Conservation (phyloP, 495 filamentous ascomycete genomes). For the Penicillium egyptiacum region DNA sequence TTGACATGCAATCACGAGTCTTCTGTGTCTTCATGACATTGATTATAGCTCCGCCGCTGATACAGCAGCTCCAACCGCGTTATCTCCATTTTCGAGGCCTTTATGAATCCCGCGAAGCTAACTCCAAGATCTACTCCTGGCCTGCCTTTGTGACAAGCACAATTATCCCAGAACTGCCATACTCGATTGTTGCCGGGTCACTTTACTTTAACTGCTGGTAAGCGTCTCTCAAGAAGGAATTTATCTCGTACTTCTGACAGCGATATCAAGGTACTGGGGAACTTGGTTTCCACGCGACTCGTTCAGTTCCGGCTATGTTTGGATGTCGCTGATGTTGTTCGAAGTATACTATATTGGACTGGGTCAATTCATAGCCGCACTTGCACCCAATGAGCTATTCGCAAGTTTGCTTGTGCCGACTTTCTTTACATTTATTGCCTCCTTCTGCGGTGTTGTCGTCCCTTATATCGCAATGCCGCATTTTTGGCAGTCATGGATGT, state of each 20-base stretch:
- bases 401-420: constrained; percentile 66
- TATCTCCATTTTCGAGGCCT: constrained; percentile 49
- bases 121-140: constrained; percentile 56
- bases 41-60: constrained; percentile 60
- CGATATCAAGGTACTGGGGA: constrained; percentile 41
- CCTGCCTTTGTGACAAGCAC: constrained; percentile 48
- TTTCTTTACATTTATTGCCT: constrained; percentile 63
- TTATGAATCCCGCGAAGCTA: constrained; percentile 50
- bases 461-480: constrained; percentile 53
- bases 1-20: constrained; percentile 63
- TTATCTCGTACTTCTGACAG: background rate
- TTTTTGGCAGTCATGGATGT: constrained; percentile 71
- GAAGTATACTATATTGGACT: constrained; percentile 73
- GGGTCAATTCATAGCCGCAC: constrained; percentile 73
- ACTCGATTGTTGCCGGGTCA: constrained; percentile 50
- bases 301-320: constrained; percentile 56
- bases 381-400: constrained; percentile 70
- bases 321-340: constrained; percentile 64
- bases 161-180: constrained; percentile 53
- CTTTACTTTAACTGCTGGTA: constrained; percentile 63
- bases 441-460: constrained; percentile 65
- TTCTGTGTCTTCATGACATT: constrained; percentile 75
- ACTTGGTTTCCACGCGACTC: constrained; percentile 54
- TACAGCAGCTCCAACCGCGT: constrained; percentile 58
- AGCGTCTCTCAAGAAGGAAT: background rate